These are phyloP conservation scores for Eucalyptus cladocalyx DNA, from an alignment of 345 rosid species.

Conservation along the genomic window DNA sequence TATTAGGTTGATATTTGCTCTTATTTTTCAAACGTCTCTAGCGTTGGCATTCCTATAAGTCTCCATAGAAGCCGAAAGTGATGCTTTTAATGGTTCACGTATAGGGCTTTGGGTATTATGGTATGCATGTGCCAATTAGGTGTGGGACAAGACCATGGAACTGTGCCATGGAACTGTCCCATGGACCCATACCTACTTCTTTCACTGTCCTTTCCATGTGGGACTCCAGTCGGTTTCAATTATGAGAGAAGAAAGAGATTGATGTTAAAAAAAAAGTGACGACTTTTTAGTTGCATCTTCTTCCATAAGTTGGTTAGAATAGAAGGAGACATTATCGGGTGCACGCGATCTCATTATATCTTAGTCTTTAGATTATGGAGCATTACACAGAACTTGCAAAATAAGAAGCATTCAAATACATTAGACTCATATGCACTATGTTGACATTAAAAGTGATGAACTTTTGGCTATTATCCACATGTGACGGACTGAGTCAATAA, in stretches of 20 bases:
- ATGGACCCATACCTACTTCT: not conserved
- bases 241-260: not conserved
- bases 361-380: not conserved
- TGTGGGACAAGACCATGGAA: not conserved
- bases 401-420: not conserved
- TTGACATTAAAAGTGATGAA: not conserved
- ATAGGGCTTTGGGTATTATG: not conserved
- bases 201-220: not conserved
- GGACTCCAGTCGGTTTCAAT: not conserved
- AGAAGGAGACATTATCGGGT: not conserved
- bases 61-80: not conserved
- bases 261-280: not conserved
- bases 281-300: not conserved
- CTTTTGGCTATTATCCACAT: not conserved
- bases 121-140: not conserved
- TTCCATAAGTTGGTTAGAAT: not conserved
- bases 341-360: not conserved
- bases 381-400: not conserved
- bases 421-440: not conserved
- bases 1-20: not conserved
- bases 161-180: not conserved
- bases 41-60: not conserved
- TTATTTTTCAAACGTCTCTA: not conserved
- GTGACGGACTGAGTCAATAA: accelerated
- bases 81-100: not conserved